Evolutionary conservation across 257 asterid species (phyloP).

Genomic region (Fraxinus pennsylvanica): DNA sequence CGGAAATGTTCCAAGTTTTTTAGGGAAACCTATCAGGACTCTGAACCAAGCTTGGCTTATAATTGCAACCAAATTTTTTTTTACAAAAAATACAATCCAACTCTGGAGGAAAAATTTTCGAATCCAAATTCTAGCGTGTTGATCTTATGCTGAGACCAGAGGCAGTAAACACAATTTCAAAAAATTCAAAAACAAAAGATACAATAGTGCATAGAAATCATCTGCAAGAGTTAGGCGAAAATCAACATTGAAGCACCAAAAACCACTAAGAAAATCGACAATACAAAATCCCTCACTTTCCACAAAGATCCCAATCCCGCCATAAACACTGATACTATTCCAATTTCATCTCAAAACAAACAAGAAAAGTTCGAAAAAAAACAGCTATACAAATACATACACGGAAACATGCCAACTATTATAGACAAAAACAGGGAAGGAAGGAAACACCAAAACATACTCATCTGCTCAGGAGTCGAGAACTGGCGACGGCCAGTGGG

Average conservation of each 20-base stretch:
- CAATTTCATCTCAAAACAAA: neutral
- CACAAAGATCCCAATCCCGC: neutral
- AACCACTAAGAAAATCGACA: neutral
- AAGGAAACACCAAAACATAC: slow-evolving; percentile 32
- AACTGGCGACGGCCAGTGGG: slow-evolving; percentile 71
- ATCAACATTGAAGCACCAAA: neutral
- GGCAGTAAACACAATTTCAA: neutral
- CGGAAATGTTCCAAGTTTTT: neutral
- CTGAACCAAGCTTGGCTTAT: neutral
- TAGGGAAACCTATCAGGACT: too few species aligned
- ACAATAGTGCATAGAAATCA: neutral
- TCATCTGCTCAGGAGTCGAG: slow-evolving; percentile 61
- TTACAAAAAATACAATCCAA: neutral
- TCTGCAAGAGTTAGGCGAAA: neutral
- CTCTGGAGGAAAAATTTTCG: neutral
- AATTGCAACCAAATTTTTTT: neutral
- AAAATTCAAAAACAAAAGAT: neutral
- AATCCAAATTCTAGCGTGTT: neutral
- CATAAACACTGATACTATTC: neutral
- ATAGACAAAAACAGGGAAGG: neutral
- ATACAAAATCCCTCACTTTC: neutral
- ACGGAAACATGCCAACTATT: neutral
- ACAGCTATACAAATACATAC: neutral
- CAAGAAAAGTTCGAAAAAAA: neutral
- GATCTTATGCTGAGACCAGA: neutral